Conservation (phyloP, 345 rosid genomes). For the Euclidium syriacum region DNA sequence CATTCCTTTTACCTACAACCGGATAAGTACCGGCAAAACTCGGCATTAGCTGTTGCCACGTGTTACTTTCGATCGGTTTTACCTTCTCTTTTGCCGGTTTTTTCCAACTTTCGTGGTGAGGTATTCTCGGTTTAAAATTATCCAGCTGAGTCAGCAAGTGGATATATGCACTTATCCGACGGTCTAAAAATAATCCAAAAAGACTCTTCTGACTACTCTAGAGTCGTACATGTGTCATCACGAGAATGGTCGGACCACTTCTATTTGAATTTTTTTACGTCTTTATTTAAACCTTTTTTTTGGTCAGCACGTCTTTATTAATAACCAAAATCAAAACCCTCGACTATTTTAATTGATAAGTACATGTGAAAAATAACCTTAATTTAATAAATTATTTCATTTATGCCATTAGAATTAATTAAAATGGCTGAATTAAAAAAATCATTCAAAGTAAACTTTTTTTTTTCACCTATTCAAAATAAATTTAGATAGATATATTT, state of each 20-base stretch:
- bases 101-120: not conserved
- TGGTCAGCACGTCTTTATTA: too few species aligned
- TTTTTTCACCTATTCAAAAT: too few species aligned
- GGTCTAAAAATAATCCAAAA: not conserved
- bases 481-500: too few species aligned
- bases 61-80: not conserved
- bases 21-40: conserved; percentile 22
- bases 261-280: too few species aligned
- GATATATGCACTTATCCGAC: conserved; percentile 21
- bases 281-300: too few species aligned
- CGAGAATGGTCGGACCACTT: not conserved
- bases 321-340: too few species aligned
- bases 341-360: too few species aligned
- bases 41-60: conserved; percentile 10
- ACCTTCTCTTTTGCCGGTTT: not conserved
- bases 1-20: not conserved
- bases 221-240: conserved; percentile 1
- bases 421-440: too few species aligned
- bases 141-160: conserved; percentile 31
- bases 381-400: too few species aligned
- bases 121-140: not conserved
- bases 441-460: too few species aligned
- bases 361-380: too few species aligned
- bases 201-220: not conserved
- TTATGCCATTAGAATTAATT: too few species aligned